A percentile compares a stretch with the other conserved stretches of the same genome.
phyloP scores from a whole-genome alignment of 352 stramenopile species.

The Globisporangium nagaii region DNA sequence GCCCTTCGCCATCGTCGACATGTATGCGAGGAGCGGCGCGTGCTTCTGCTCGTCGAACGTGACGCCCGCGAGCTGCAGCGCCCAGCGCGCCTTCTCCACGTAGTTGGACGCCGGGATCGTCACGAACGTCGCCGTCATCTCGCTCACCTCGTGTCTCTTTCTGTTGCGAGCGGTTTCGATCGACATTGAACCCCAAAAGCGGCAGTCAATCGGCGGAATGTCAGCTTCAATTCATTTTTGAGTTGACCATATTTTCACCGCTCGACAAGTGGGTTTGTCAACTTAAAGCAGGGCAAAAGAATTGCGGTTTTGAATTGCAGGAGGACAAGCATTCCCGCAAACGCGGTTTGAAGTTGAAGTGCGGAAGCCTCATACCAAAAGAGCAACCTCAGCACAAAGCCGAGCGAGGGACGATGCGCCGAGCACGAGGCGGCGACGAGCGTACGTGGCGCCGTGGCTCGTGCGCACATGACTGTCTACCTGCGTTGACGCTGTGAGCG shows the following conservation, averaged over 20 bases:
- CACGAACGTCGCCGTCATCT: constrained; percentile 21
- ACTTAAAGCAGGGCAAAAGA: no score
- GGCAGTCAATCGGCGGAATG: no score
- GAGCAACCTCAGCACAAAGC: background rate
- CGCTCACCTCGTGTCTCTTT: no score
- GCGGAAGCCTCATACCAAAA: background rate
- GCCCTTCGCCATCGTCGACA: constrained; percentile 37
- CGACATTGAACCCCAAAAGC: no score
- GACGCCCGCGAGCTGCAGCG: constrained; percentile 32
- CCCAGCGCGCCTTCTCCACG: constrained; percentile 57
- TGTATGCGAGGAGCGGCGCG: constrained; percentile 35
- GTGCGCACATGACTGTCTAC: background rate
- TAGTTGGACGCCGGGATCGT: constrained; percentile 56
- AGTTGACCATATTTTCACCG: no score
- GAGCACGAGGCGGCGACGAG: background rate
- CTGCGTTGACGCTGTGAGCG: background rate
- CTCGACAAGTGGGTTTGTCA: no score
- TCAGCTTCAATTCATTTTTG: constrained; percentile 7
- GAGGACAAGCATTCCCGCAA: no score
- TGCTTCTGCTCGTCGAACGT: constrained; percentile 42
- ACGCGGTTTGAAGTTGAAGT: constrained; percentile 9
- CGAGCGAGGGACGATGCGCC: background rate
- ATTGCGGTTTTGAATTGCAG: no score
- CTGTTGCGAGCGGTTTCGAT: no score
- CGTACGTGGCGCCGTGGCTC: background rate